Conservation (phyloP, 306 rosid species). For the Purshia tridentata region DNA sequence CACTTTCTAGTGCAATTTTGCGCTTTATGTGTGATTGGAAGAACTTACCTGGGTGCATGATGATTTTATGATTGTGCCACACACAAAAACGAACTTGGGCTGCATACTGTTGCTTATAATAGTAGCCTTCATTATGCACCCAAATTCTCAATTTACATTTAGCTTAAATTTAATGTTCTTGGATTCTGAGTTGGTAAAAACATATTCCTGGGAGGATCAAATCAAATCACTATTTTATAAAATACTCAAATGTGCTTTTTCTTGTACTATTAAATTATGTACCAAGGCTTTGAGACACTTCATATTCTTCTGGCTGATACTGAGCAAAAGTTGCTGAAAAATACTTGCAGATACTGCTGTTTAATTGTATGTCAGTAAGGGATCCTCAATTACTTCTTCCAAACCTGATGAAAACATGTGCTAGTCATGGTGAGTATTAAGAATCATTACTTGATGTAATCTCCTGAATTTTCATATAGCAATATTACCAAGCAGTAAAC, state of each 20-base stretch:
- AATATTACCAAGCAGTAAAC: neutral
- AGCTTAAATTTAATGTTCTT: neutral
- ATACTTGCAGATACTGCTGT: slow-evolving; percentile 74
- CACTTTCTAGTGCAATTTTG: neutral
- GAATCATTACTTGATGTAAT: slow-evolving; percentile 15
- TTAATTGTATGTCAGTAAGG: slow-evolving; percentile 93
- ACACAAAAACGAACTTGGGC: neutral
- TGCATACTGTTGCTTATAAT: neutral
- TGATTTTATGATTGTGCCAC: neutral
- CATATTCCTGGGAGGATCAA: neutral
- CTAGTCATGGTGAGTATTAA: slow-evolving; percentile 66
- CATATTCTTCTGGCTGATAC: slow-evolving; percentile 18
- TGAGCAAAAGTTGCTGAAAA: slow-evolving; percentile 19
- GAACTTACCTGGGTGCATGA: neutral
- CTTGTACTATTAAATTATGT: neutral
- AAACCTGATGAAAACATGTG: slow-evolving; percentile 73
- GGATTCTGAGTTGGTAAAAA: neutral
- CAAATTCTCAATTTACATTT: neutral
- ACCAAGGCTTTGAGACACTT: slow-evolving; percentile 12
- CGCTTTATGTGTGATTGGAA: neutral
- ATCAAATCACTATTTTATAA: neutral
- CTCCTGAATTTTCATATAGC: slow-evolving; percentile 10
- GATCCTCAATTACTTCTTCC: slow-evolving; percentile 91
- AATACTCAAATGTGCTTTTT: neutral
- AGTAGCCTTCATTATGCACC: neutral